A percentile compares a stretch with the other conserved stretches of the same genome.
Conservation (phyloP, 192 early-diverging fungal species). For the Backusella westeae region DNA sequence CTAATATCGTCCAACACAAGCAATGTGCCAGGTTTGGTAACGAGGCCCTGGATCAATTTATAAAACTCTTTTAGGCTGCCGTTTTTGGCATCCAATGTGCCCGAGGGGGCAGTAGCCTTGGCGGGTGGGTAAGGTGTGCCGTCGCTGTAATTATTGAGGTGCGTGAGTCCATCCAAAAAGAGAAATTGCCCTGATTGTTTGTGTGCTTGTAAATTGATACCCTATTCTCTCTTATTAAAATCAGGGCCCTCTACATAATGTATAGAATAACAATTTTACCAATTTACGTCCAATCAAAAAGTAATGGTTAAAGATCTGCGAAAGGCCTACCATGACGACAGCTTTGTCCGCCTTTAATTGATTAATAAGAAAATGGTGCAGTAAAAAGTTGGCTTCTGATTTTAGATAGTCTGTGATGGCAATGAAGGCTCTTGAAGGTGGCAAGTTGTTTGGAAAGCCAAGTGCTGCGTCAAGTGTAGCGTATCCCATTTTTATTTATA, state of each 20-base stretch:
- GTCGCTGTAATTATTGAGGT: slow-evolving; percentile 44
- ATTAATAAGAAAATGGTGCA: slow-evolving; percentile 63
- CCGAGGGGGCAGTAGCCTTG: slow-evolving; percentile 29
- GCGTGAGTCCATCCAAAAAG: slow-evolving; percentile 58
- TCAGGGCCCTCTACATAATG: too few relatives aligned
- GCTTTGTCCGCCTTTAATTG: slow-evolving; percentile 52
- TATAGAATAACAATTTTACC: slow-evolving; percentile 17
- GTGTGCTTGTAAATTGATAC: slow-evolving; percentile 46
- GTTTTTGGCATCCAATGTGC: slow-evolving; percentile 20
- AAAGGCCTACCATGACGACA: slow-evolving; percentile 55
- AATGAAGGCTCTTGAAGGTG: slow-evolving; percentile 43
- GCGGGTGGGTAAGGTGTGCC: slow-evolving; percentile 24
- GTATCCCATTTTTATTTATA: slow-evolving; percentile 38
- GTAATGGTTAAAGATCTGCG: slow-evolving; percentile 61
- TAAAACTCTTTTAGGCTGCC: slow-evolving; percentile 40
- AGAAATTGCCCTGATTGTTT: slow-evolving; percentile 45
- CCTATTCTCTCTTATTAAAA: slow-evolving; percentile 31
- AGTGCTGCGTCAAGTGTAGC: slow-evolving; percentile 44
- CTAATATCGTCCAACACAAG: slow-evolving; percentile 57
- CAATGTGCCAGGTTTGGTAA: slow-evolving; percentile 27
- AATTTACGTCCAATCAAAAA: slow-evolving; percentile 55
- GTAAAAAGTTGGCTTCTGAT: slow-evolving; percentile 56
- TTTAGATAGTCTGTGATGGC: slow-evolving; percentile 55
- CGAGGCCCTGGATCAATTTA: slow-evolving; percentile 27
- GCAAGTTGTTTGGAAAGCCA: slow-evolving; percentile 42